These are phyloP conservation scores for Crithidia sp. DNA, from an alignment of 208 protist species.

Conservation along the genomic window DNA sequence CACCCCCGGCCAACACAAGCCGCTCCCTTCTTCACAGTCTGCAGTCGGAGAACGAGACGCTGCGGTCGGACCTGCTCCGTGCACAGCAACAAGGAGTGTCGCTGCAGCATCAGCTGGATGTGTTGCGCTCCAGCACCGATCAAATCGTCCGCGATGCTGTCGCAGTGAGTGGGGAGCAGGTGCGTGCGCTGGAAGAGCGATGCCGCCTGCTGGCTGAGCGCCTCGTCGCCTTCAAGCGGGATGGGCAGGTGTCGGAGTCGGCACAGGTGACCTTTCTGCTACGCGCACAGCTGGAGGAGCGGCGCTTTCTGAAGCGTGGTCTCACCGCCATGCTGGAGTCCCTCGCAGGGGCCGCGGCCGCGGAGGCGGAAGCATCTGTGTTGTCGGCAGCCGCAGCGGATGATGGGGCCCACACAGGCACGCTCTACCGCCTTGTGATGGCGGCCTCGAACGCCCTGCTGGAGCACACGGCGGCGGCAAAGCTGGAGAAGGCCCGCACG, in stretches of 20 bases:
- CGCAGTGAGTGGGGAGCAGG: conserved; percentile 17
- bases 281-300: conserved; percentile 75
- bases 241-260: conserved; percentile 62
- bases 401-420: conserved; percentile 36
- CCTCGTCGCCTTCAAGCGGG: conserved; percentile 47
- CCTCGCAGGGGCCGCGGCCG: conserved; percentile 7
- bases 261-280: conserved; percentile 68
- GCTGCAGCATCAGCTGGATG: conserved; percentile 38
- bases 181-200: conserved; percentile 44
- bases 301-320: conserved; percentile 53
- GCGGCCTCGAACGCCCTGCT: conserved; percentile 44
- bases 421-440: conserved; percentile 47
- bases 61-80: conserved; percentile 57
- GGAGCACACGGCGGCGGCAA: conserved; percentile 32
- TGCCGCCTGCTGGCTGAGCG: conserved; percentile 63
- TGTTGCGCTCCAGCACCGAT: conserved; percentile 13
- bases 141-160: conserved; percentile 22
- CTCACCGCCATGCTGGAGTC: conserved; percentile 49
- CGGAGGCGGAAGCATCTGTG: neutral
- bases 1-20: conserved; percentile 1
- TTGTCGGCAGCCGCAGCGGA: conserved; percentile 1
- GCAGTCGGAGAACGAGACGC: conserved; percentile 63
- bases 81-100: conserved; percentile 29
- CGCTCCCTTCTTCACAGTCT: conserved; percentile 36
- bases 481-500: conserved; percentile 60